Base-by-base conservation (phyloP, 306 rosid species). In the Dryas alaskensis region DNA sequence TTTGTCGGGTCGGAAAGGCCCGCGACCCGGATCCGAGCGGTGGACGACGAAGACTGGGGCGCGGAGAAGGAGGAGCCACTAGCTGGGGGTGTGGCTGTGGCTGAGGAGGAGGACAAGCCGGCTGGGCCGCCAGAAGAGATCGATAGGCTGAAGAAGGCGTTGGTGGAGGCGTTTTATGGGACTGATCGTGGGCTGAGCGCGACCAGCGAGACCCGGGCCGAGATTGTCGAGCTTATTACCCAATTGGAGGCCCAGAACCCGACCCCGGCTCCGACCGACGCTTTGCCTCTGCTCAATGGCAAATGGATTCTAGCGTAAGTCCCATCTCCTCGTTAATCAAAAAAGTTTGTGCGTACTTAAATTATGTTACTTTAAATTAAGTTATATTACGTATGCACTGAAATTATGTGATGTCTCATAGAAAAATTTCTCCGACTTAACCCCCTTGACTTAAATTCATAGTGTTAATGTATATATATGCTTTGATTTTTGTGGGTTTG, bases 221-320 rank as follows among this genome's bases (percentile, higher is more conserved):
- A 91, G 86, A 87, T 94, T 51, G 89, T 91, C 37, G 98, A 91
- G 87, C 92, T 91, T 51, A 94, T 94, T 73, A 85, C 93, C 3
- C 92, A 89, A 74, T 86, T 94, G 54, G 98, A 94, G 82, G 91
- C 90, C 13, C 84, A 79, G 73, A 89, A 94, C 65, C 98, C 97
- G 0, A 94, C 80, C 16, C 91, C 98, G 52, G 96, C 92, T 19
- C 97, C 98, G 54, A 88, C 95, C 0, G 97, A 94, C 31, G 97
- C 95, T n/a, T 71, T 91, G 77, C 31, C 89, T 70, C 80, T 91
- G 22, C 96, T 94, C 60, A 91, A 92, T 59, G 98, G 97, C 53
- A 94, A 89, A 76, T 94, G 97, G 98, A 89, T 94, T 86, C 95
- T 94, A 7, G 92, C 85, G 97, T 94, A 85, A 82, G 86, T 75